phyloP scores from a whole-genome alignment of 768 basidiomycete genomes.

The Trichaptum fuscoviolaceum region DNA sequence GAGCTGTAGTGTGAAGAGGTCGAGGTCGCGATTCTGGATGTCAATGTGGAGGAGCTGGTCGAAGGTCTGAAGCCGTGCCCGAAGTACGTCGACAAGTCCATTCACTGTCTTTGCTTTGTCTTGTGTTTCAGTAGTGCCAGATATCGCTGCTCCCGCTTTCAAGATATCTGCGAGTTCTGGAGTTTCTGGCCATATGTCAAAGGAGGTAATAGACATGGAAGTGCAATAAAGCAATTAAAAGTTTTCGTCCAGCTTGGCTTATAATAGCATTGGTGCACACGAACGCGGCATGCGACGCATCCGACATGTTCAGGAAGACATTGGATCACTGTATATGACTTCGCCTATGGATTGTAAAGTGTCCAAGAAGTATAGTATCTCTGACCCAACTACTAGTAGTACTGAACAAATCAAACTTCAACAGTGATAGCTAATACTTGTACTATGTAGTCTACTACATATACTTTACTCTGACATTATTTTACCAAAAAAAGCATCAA shows the following conservation, averaged over 20 bases:
- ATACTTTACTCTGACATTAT: no score
- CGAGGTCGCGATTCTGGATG: neutral
- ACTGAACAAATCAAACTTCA: no score
- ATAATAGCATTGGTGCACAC: neutral
- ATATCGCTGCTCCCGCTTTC: neutral
- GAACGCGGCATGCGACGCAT: neutral
- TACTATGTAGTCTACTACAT: no score
- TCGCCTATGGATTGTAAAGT: no score
- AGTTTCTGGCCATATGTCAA: neutral
- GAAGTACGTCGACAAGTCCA: neutral
- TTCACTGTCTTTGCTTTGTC: neutral
- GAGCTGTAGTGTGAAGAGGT: neutral
- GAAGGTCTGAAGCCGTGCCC: neutral
- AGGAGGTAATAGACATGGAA: neutral
- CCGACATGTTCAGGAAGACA: no score
- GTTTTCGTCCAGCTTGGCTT: neutral
- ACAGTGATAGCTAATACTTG: no score
- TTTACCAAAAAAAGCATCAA: no score
- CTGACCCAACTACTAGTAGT: no score
- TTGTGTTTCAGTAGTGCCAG: neutral
- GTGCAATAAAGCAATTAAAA: neutral
- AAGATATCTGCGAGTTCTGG: neutral
- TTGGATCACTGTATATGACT: no score
- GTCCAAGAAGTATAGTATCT: no score
- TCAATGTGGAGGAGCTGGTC: neutral